Base-by-base conservation (phyloP, 2,329 filamentous ascomycete genomes). In the Fusarium irregulare region DNA sequence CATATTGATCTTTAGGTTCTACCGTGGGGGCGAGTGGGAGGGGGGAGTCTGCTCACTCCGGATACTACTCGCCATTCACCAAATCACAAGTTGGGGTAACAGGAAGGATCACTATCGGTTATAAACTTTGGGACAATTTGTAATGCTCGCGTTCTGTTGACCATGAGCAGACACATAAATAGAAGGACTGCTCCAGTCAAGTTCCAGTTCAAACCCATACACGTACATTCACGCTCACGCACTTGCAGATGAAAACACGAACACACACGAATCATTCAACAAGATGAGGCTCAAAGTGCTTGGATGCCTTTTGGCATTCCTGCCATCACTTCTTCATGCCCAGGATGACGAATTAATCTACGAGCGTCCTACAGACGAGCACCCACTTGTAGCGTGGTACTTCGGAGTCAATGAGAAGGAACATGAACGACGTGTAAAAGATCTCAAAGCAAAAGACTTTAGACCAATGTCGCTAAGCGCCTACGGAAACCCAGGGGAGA, bases 401-500 rank as follows among this genome's bases (percentile, higher is more conserved):
- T 57, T 68, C 14, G 53, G 58, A 7, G 41, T 68, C 0, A 23
- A 60, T 10, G 25, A 45, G 6, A 5, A 12, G 3, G 27, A 44
- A 6, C 71, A 73, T 27, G 32, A 32, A 2, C 16, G 23, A 18
- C 64, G 45, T 18, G 30, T 20, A 14, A 41, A 37, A 10, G 10
- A 20, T 0, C 13, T 70, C 4, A 23, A 16, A 7, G 21, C 32
- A 0, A 37, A 25, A 7, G 41, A 59, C 4, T 73, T 70, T 37
- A 60, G 51, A 7, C 61, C 66, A 32, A 11, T 53, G 11, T 73
- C 68, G 2, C 11, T 70, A 10, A 72, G 71, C 13, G 46, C 51
- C 6, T 72, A 72, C 28, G 62, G 71, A 6, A 48, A 54, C 4
- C 37, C 57, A 11, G 23, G 48, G 6, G 30, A 63, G 4, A 50